These are phyloP conservation scores for Panus rudis DNA, from an alignment of 768 basidiomycete species.

Conservation along the genomic window DNA sequence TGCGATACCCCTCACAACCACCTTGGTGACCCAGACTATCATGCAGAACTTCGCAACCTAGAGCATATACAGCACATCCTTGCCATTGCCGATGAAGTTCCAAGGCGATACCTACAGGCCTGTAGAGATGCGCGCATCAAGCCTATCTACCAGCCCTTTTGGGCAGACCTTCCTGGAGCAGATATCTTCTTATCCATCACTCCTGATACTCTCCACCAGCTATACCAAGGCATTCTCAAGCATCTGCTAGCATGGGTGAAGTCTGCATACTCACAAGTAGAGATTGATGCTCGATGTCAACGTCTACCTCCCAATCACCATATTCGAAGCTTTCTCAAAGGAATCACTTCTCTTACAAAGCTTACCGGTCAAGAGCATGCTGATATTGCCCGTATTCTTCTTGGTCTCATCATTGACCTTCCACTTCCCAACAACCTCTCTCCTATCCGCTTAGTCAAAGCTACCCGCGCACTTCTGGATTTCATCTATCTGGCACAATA, in stretches of 20 bases:
- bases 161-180: slow-evolving; percentile 16
- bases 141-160: slow-evolving; percentile 18
- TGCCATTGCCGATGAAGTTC: not conserved
- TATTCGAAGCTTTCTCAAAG: slow-evolving; percentile 15
- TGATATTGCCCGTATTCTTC: slow-evolving; percentile 15
- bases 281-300: slow-evolving; percentile 15
- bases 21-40: slow-evolving; percentile 6
- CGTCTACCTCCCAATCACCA: slow-evolving; percentile 18
- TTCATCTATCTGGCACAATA: slow-evolving; percentile 21
- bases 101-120: slow-evolving; percentile 1
- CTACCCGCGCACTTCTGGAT: slow-evolving; percentile 15
- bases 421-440: slow-evolving; percentile 3
- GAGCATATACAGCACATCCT: slow-evolving; percentile 5
- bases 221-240: slow-evolving; percentile 24
- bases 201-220: slow-evolving; percentile 24
- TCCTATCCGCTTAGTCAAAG: slow-evolving; percentile 7
- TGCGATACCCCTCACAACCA: slow-evolving; percentile 8
- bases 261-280: slow-evolving; percentile 4
- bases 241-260: slow-evolving; percentile 20
- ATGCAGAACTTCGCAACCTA: slow-evolving; percentile 1
- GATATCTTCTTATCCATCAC: slow-evolving; percentile 20
- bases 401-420: too few species aligned
- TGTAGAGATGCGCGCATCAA: slow-evolving; percentile 15
- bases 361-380: slow-evolving; percentile 21
- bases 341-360: slow-evolving; percentile 12